Percentiles rank a stretch among this genome's conserved stretches.
These are phyloP conservation scores for Phyllosticta citribraziliensis DNA, from an alignment of 2,329 filamentous ascomycete genomes.

Conservation along the genomic window DNA sequence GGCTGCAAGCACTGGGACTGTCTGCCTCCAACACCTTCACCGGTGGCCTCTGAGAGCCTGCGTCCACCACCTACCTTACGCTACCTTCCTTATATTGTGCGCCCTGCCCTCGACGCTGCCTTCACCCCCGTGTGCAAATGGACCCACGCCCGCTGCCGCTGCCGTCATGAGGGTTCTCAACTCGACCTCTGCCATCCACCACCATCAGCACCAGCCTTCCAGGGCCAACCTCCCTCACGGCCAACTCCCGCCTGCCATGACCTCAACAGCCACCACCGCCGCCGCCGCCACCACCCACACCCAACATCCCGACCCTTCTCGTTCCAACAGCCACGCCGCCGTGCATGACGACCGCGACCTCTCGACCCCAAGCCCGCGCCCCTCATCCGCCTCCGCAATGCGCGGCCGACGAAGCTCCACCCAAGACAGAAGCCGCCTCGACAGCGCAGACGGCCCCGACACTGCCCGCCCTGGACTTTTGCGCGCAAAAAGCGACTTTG, in stretches of 20 bases:
- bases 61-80: too few species aligned
- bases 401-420: conserved; percentile 3
- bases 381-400: conserved; percentile 2
- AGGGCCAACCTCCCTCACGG: neutral
- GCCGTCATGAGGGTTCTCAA: conserved; percentile 8
- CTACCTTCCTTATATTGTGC: neutral
- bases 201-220: neutral
- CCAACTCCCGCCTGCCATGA: neutral
- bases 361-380: conserved; percentile 3
- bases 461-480: conserved; percentile 26
- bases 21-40: neutral
- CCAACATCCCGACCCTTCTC: neutral
- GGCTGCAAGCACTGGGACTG: too few species aligned
- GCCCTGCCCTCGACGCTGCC: neutral
- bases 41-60: neutral
- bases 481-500: conserved; percentile 46
- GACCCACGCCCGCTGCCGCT: neutral
- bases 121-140: conserved; percentile 1
- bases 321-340: neutral
- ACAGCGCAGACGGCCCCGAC: conserved; percentile 1
- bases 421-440: neutral
- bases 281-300: neutral
- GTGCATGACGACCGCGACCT: neutral
- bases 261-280: neutral
- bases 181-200: neutral